Evolutionary conservation across 2,329 filamentous ascomycete genomes (phyloP), one percentile per base, ranked within the genome.

Genomic region (Neocatenulostroma microsporum): DNA sequence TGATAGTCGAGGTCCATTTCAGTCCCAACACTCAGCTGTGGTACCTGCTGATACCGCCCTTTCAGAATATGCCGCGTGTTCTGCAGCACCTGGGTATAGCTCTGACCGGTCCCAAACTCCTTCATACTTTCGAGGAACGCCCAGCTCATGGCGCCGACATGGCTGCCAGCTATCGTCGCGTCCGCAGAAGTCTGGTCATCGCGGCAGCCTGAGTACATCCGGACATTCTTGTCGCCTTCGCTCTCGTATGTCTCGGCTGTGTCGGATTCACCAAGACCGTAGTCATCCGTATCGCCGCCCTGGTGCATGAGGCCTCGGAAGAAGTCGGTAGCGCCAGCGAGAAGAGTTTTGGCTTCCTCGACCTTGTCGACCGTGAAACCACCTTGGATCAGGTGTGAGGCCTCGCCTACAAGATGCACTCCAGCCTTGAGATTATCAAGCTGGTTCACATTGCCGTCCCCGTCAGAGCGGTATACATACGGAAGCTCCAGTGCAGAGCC

Each of bases 401-500:
- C 75, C 31, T 70, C 68, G n/a, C 57, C 53, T 3, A 73, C 57
- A 14, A 78, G 62, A 12, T 61, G 55, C 2, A 69, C 56, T 1
- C 74, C 74, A 25, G 67, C 57, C 42, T 70, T 66, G 21, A 78
- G 47, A 30, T 74, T 74, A 52, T 77, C 69, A 38, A 78, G 60
- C 15, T 76, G 49, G 41, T 62, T 70, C 37, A 78, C 63, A 39
- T 74, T 72, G 26, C 74, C 74, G 9, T 76, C 68, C 18, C 64
- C 65, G 46, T 78, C 73, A 3, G 66, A 64, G 17, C 72, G 70
- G 51, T 72, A 78, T 14, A 78, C 69, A 41, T 62, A 78, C 0
- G 75, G 74, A 2, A 79, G 56, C 40, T 78, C 74, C 26, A 75
- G 63, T 0, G 73, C 74, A 1, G 72, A 75, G 20, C 74, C 74